Conservation (phyloP, 768 basidiomycete genomes). For the Roridomyces roridus region DNA sequence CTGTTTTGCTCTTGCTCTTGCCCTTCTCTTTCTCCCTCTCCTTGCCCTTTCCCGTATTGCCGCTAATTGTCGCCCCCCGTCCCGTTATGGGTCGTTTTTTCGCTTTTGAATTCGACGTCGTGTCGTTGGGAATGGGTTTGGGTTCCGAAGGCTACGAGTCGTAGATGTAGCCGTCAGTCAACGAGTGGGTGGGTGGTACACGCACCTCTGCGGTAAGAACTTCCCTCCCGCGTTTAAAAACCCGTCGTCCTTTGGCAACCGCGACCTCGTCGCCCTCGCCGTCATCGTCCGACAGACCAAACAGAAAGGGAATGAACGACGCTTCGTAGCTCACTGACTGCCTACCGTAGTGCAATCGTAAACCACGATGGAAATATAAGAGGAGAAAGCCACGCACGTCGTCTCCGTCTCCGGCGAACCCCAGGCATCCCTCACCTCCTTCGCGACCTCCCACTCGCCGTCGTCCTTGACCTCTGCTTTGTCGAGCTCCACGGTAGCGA, state of each 20-base stretch:
- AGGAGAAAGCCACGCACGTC: neutral
- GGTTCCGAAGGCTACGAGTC: too few relatives aligned
- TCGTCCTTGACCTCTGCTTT: conserved; percentile 62
- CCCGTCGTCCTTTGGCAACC: conserved; percentile 53
- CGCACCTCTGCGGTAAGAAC: conserved; percentile 34
- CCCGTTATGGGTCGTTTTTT: too few relatives aligned
- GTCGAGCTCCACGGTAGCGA: conserved; percentile 55
- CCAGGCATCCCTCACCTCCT: conserved; percentile 63
- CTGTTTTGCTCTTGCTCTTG: conserved; percentile 41
- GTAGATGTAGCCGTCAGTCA: neutral
- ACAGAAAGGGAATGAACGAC: conserved; percentile 73
- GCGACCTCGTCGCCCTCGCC: conserved; percentile 20
- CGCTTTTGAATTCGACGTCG: too few relatives aligned
- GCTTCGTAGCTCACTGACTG: conserved; percentile 53
- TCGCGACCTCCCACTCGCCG: conserved; percentile 67
- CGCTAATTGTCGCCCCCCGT: too few relatives aligned
- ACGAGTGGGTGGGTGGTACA: neutral
- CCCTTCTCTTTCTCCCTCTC: conserved; percentile 22
- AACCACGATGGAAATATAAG: neutral
- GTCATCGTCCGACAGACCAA: conserved; percentile 35
- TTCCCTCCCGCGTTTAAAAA: conserved; percentile 59
- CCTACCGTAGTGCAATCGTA: neutral
- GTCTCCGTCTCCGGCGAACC: conserved; percentile 31
- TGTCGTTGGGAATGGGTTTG: too few relatives aligned
- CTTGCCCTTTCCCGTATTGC: too few relatives aligned